Base-by-base conservation (phyloP, 2,329 filamentous ascomycete species). In the Cladosporium sp. region DNA sequence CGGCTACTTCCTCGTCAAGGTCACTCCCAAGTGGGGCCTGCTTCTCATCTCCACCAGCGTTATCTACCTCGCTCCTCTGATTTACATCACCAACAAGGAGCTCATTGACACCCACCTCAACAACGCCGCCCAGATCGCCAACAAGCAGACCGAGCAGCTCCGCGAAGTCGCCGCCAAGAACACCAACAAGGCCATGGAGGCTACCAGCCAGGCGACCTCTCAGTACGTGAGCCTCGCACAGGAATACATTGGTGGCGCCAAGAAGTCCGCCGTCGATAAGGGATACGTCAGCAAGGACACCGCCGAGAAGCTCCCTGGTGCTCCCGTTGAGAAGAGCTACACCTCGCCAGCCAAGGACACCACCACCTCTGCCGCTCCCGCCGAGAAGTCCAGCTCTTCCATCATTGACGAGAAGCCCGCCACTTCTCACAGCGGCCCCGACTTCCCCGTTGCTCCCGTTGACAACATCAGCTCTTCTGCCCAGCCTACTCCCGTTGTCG, bases 11-110 rank as follows among this genome's bases (percentile, higher is more conserved):
- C 80, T 89, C 71, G 86, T 89, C 80, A 88, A 87, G 78, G 82
- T 88, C 74, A 80, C 88, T 69, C 87, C 87, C n/a, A 79, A 87
- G 71, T 90, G 87, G 87, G 87, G 86, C 34, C 79, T 90, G 70
- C 78, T 84, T 64, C 79, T 89, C 69, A 81, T 89, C 73, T 82
- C 80, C 64, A 85, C 85, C 67, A 80, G 81, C 65, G 76, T 84
- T 69, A 78, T 85, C 74, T 90, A 87, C 80, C 80, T 89, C 65
- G 83, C 80, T 51, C 87, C 87, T 62, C 81, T 90, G 66, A 72
- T 87, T 75, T 90, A 90, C 80, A 83, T 89, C 74, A 84, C 83
- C 80, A 89, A 90, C 83, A 85, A 85, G 73, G 86, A 88, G 71
- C 73, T 86, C 70, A 89, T 90, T 71, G 87, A 90, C 72, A 79